A percentile compares a stretch with the other conserved stretches of the same genome.
Conservation (phyloP, 169 alveolate species). For the Eimeria acervulina region DNA sequence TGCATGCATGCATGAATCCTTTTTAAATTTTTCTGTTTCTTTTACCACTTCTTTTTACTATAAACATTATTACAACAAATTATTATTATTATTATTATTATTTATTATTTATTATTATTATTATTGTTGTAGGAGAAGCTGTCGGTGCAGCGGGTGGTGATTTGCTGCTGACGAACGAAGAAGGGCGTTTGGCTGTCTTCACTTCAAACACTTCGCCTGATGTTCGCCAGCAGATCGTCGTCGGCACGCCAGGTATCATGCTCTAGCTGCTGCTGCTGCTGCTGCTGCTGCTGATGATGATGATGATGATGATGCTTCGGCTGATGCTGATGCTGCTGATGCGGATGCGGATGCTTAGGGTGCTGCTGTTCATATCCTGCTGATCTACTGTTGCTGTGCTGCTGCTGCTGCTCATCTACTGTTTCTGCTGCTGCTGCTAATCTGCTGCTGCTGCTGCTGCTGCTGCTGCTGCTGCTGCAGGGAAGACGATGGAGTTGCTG, state of each 20-base stretch:
- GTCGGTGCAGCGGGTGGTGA: background rate
- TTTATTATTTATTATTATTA: no score
- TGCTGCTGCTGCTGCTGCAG: background rate
- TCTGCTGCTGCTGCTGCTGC: no score
- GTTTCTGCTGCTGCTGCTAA: no score
- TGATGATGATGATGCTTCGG: background rate
- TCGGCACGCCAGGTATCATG: slow-evolving; percentile 98
- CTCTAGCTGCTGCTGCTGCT: slow-evolving; percentile 43
- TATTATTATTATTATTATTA: no score
- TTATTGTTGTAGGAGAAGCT: background rate
- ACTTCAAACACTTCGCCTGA: slow-evolving; percentile 19
- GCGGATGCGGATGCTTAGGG: background rate
- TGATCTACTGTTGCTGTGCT: no score
- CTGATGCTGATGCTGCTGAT: background rate
- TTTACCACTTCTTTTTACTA: no score
- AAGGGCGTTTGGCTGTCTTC: background rate
- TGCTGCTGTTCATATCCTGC: no score
- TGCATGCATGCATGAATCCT: background rate
- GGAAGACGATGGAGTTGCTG: slow-evolving; percentile 93
- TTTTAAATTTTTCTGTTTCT: no score
- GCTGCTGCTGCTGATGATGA: slow-evolving; percentile 3
- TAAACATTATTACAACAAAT: no score
- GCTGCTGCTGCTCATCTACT: no score
- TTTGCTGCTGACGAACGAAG: background rate
- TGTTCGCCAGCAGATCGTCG: slow-evolving; percentile 89